Percentiles rank a stretch among this genome's conserved stretches.
Conservation (phyloP, 2,329 filamentous ascomycete genomes). For the Ascosphaera acerosa region DNA sequence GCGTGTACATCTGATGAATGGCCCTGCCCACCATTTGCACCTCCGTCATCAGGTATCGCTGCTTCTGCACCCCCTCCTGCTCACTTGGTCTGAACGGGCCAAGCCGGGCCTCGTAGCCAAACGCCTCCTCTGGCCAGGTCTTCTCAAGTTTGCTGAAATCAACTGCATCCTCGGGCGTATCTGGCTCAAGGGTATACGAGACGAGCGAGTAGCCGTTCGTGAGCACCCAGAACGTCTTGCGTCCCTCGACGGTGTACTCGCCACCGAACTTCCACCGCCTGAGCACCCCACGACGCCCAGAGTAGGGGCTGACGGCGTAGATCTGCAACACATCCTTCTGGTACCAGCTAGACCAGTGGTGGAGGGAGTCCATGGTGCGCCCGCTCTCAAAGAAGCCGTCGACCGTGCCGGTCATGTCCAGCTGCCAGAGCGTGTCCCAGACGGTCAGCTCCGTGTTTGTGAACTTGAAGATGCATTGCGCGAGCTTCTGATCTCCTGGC, state of each 20-base stretch:
- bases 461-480: constrained; percentile 18
- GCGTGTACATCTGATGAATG: constrained; percentile 19
- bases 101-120: constrained; percentile 16
- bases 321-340: constrained; percentile 21
- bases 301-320: constrained; percentile 17
- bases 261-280: constrained; percentile 17
- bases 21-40: constrained; percentile 17
- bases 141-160: constrained; percentile 20
- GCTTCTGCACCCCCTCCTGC: constrained; percentile 16
- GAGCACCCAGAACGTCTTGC: constrained; percentile 18
- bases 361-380: constrained; percentile 18
- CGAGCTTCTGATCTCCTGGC: constrained; percentile 20
- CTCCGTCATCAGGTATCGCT: constrained; percentile 18
- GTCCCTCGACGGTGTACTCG: constrained; percentile 12
- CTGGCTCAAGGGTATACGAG: constrained; percentile 16
- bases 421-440: constrained; percentile 20
- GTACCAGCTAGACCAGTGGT: constrained; percentile 22
- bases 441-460: constrained; percentile 16
- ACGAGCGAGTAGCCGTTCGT: constrained; percentile 21
- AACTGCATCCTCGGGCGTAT: constrained; percentile 15
- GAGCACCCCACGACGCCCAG: constrained; percentile 18
- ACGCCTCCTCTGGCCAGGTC: constrained; percentile 20
- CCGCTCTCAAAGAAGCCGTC: constrained; percentile 21
- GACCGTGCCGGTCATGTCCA: constrained; percentile 19
- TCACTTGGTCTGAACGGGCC: constrained; percentile 17